Percentiles rank a stretch among this genome's conserved stretches.
Evolutionary conservation across 495 filamentous ascomycete species (phyloP).

Genomic region (Aspergillus hancockii): DNA sequence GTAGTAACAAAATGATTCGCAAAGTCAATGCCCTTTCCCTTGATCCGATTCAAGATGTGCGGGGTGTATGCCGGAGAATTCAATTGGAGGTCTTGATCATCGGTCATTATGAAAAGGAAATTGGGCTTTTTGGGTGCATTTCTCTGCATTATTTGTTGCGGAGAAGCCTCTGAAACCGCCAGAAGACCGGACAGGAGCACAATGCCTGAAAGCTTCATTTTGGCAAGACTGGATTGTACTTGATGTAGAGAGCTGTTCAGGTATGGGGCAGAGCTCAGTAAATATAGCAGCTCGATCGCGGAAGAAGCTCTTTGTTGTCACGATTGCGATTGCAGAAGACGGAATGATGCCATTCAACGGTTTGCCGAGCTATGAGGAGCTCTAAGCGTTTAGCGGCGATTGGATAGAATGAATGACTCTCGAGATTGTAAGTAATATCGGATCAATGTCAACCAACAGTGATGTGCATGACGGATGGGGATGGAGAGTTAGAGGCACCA

Average conservation of each 20-base stretch:
- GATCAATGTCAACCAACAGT: background rate
- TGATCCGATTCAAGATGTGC: slow-evolving; percentile 50
- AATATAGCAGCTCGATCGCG: background rate
- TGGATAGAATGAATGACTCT: background rate
- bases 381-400: no score
- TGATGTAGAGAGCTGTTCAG: background rate
- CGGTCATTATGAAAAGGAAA: slow-evolving; percentile 65
- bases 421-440: background rate
- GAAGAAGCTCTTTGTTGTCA: background rate
- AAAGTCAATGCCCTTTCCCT: slow-evolving; percentile 56
- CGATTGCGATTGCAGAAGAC: background rate
- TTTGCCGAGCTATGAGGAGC: background rate
- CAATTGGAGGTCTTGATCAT: slow-evolving; percentile 66
- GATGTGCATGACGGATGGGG: background rate
- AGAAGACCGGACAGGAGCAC: slow-evolving; percentile 12
- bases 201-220: slow-evolving; percentile 28
- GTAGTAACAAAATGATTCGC: slow-evolving; percentile 62
- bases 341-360: slow-evolving; percentile 28
- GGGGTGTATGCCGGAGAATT: slow-evolving; percentile 61
- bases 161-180: slow-evolving; percentile 10
- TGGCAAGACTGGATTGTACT: background rate
- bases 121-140: slow-evolving; percentile 42
- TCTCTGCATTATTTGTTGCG: slow-evolving; percentile 1
- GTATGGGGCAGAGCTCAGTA: background rate
- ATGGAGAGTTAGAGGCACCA: background rate